Percentiles rank a stretch among this genome's conserved stretches.
Evolutionary conservation across 2,329 filamentous ascomycete genomes (phyloP).

Genomic region (Fusarium nanum): DNA sequence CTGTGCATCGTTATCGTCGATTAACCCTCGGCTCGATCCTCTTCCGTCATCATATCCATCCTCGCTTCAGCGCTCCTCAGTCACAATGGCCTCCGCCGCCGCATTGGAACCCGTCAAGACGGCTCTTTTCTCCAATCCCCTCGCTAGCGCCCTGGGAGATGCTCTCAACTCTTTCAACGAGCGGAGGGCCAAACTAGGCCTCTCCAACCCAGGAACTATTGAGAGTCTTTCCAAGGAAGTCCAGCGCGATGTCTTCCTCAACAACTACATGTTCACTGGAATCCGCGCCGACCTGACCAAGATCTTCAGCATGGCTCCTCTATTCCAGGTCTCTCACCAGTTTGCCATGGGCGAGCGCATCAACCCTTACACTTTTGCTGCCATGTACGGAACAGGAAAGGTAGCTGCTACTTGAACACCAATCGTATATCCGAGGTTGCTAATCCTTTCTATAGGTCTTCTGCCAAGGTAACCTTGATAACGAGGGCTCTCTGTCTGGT

Average conservation of each 20-base stretch:
- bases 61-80: constrained; percentile 44
- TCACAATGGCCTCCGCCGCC: constrained; percentile 63
- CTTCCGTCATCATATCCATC: constrained; percentile 42
- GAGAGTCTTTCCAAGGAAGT: constrained; percentile 92
- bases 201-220: constrained; percentile 91
- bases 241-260: constrained; percentile 94
- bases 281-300: constrained; percentile 97
- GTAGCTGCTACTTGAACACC: constrained; percentile 59
- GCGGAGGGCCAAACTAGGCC: constrained; percentile 85
- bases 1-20: constrained; percentile 35
- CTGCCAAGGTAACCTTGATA: constrained; percentile 94
- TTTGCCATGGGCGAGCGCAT: constrained; percentile 94
- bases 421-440: constrained; percentile 27
- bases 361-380: constrained; percentile 94
- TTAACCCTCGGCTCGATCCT: constrained; percentile 34
- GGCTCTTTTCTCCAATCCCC: constrained; percentile 79
- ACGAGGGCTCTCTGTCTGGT: constrained; percentile 86
- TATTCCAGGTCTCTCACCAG: constrained; percentile 98
- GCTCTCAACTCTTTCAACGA: constrained; percentile 85
- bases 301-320: constrained; percentile 89
- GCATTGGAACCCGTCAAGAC: constrained; percentile 65
- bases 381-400: constrained; percentile 92
- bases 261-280: constrained; percentile 96
- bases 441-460: constrained; percentile 74
- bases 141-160: constrained; percentile 77